Evolutionary conservation across 2,329 filamentous ascomycete species (phyloP), one percentile per base, ranked within the genome.

Genomic region (Colletotrichum neosansevieriae): DNA sequence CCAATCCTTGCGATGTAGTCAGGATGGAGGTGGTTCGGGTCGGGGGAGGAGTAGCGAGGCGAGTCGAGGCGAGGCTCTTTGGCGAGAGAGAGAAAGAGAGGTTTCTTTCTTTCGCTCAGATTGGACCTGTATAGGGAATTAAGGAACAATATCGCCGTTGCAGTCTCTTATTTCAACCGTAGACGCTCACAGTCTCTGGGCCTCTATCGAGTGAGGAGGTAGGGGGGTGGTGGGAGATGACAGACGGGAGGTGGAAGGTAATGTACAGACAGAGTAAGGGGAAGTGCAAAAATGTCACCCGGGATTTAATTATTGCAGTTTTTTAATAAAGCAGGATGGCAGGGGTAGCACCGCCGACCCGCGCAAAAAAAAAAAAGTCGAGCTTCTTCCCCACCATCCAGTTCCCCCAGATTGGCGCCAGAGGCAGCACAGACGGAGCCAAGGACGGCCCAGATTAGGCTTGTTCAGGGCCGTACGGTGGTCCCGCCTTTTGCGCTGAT

Each of bases 271-370:
- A 57, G 58, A 65, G 54, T 69, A 70, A 69, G 69, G 69, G 69
- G 69, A 65, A 70, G 66, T 54, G 57, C 40, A 61, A 66, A 70
- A 70, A 71, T 70, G 69, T 70, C 66, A 71, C 66, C 49, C 51
- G 49, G 61, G 57, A 68, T 68, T 67, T 59, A 61, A 67, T 70
- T 60, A 63, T 61, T 70, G 67, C 70, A 70, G 56, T 67, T 62
- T 70, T 58, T 69, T 71, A 67, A 49, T 70, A 59, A 70, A 56
- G 67, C 58, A 67, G n/a, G 45, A 44, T 36, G 69, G 61, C 69
- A 70, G 66, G 69, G 69, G 69, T 71, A 67, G 58, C 59, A 69
- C 65, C 59, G 53, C 65, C 49, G 38, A 34, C 53, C 63, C 45
- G 32, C 42, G 59, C 44, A 36, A 71, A 53, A 63, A 70, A 2